Conservation (phyloP, 495 filamentous ascomycete genomes). For the Talaromyces thailandensis region DNA sequence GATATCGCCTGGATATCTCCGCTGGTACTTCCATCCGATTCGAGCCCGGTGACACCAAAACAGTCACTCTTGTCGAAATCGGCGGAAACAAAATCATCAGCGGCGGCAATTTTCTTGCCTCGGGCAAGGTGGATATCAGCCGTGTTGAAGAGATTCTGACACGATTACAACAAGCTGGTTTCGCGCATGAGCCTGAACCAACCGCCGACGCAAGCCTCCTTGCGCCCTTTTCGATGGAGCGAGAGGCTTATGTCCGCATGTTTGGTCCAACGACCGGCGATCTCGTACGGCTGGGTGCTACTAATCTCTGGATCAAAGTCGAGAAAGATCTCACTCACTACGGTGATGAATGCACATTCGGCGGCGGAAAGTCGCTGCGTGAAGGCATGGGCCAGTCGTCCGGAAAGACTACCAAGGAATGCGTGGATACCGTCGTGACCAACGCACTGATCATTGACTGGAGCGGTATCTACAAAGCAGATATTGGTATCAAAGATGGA, state of each 20-base stretch:
- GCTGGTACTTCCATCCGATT: conserved; percentile 92
- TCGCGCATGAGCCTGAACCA: conserved; percentile 65
- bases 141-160: conserved; percentile 56
- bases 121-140: conserved; percentile 56
- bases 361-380: conserved; percentile 86
- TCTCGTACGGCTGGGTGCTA: conserved; percentile 68
- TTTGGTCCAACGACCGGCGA: conserved; percentile 92
- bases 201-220: conserved; percentile 42
- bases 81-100: conserved; percentile 71
- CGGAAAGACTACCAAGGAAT: conserved; percentile 59
- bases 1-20: conserved; percentile 80
- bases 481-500: conserved; percentile 89
- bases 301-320: conserved; percentile 85
- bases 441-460: conserved; percentile 92
- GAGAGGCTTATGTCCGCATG: conserved; percentile 73
- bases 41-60: conserved; percentile 89
- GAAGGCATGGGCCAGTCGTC: conserved; percentile 96
- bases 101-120: conserved; percentile 75
- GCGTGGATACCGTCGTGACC: conserved; percentile 79
- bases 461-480: conserved; percentile 91
- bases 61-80: conserved; percentile 89
- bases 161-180: conserved; percentile 60
- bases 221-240: conserved; percentile 60
- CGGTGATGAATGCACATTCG: conserved; percentile 94
- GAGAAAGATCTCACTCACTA: conserved; percentile 81